Percentiles rank a stretch among this genome's conserved stretches.
phyloP scores from a whole-genome alignment of 768 basidiomycete species.

The Vararia minispora region DNA sequence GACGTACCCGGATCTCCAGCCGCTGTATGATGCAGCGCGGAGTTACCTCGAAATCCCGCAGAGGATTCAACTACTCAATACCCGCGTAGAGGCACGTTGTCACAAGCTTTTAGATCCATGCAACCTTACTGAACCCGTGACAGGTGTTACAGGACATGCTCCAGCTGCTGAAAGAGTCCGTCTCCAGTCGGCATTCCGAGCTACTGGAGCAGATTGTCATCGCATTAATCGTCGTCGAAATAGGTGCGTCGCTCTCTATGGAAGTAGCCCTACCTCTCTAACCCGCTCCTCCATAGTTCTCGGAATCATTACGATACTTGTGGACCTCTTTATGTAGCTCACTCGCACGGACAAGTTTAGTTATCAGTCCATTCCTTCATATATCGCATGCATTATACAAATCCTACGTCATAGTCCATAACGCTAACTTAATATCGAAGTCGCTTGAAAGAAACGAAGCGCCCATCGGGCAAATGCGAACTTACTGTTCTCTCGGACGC shows the following conservation, averaged over 20 bases:
- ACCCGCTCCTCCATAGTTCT: conserved; percentile 41
- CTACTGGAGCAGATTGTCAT: conserved; percentile 91
- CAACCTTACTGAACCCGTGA: background rate
- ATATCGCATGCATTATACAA: no score
- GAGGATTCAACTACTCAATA: conserved; percentile 85
- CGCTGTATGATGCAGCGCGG: conserved; percentile 86
- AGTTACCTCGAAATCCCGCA: conserved; percentile 94
- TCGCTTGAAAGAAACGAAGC: no score
- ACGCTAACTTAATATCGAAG: no score
- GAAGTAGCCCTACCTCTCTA: background rate
- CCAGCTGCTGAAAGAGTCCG: conserved; percentile 88
- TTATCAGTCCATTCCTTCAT: no score
- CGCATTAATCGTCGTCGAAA: conserved; percentile 80
- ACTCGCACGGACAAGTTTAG: no score
- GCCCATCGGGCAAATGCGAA: no score
- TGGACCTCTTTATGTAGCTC: conserved; percentile 44
- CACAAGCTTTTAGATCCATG: background rate
- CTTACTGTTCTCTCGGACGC: no score
- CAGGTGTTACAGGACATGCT: conserved; percentile 97
- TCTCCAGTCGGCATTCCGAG: conserved; percentile 84
- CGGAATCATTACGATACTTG: conserved; percentile 83
- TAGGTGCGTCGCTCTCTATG: conserved; percentile 36
- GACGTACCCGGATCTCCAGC: conserved; percentile 93
- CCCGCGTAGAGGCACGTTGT: conserved; percentile 63
- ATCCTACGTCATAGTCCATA: no score